Evolutionary conservation across 2,329 filamentous ascomycete species (phyloP), one percentile per base, ranked within the genome.

Genomic region (Epichloe festucae): DNA sequence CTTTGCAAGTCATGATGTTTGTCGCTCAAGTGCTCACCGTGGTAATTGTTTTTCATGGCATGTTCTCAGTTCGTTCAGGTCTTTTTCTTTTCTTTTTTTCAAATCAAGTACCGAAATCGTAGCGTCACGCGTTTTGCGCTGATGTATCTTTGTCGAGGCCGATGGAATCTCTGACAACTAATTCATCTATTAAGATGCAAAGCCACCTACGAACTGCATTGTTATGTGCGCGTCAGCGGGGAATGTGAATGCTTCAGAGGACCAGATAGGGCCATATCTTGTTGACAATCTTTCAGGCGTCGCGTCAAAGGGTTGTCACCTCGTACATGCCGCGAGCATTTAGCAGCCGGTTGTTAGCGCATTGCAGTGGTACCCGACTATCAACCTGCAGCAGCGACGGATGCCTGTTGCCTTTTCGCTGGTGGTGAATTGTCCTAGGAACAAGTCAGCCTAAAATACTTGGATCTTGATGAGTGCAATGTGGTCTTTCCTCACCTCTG

Each of bases 331-430:
- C 7, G 21, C n/a, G 38, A 45, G 27, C 35, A 40, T 14, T 31
- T 40, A 40, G 27, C 42, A 23, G 42, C 35, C 14, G 17, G 17
- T 34, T 23, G 21, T 46, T 8, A 42, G 35, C 21, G 31, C 19
- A n/a, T 21, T n/a, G 42, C 14, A 15, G 11, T 8, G 21, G 17
- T 21, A 17, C 15, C 14, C 17, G 31, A 27, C 11, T 14, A 21
- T 66, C 56, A 72, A 53, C 69, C 67, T 52, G 63, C 69, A 48
- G 69, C 68, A 15, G 65, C 67, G 50, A 71, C 60, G 5, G 70
- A 71, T 36, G 70, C 63, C 55, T 71, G 67, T 49, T 71, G 69
- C 53, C 69, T 62, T 56, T 72, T 72, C 15, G 69, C 66, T 27
- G 69, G 65, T 34, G 67, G 67, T 40, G 56, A 57, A 21, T 65